Evolutionary conservation across 306 rosid species (phyloP), one percentile per base, ranked within the genome.

Genomic region (Senna siamea): DNA sequence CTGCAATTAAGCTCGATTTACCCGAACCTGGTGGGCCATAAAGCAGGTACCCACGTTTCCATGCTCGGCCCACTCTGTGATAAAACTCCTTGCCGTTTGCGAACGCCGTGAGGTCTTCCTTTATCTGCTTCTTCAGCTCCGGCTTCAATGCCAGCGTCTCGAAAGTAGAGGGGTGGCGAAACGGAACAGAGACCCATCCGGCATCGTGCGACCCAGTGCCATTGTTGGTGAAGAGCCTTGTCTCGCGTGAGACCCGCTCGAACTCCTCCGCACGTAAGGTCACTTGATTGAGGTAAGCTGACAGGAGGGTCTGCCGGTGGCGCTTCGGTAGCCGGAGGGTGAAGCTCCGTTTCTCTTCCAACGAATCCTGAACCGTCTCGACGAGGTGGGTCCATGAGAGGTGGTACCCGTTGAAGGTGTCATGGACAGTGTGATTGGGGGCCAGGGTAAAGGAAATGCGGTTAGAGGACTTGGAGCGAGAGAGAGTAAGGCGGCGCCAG

Each of bases 11-110:
- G 72, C 96, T 89, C 4, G 96, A 92, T 75, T 92, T 92, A 10
- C 97, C 97, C 15, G 97, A 81, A 4, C 97, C 97, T 0, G 97
- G 97, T 3, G 87, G 97, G 7, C 97, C 97, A 18, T 92, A 81
- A 1, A 92, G 89, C 68, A 89, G 75, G 72, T 92, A 92, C 7
- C 97, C 97, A 4, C 96, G 89, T 12, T 92, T 92, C 97, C 97
- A 92, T 0, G 97, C 97, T 1, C 92, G 90, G 1, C 97, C 96
- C 30, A 89, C 96, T 54, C 91, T 81, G 32, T 82, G 83, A 15
- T 92, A 92, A 43, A 89, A 89, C 52, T 86, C 93, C 64, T 74
- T 86, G 1, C 97, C 96, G 28, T 80, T 73, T 2, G 93, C 54
- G 11, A 92, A 92, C 6, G 90, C 87, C 0, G 81, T 85, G 23